Conservation (phyloP, 164 flowering plant genomes). For the Chimonanthus salicifolius region DNA sequence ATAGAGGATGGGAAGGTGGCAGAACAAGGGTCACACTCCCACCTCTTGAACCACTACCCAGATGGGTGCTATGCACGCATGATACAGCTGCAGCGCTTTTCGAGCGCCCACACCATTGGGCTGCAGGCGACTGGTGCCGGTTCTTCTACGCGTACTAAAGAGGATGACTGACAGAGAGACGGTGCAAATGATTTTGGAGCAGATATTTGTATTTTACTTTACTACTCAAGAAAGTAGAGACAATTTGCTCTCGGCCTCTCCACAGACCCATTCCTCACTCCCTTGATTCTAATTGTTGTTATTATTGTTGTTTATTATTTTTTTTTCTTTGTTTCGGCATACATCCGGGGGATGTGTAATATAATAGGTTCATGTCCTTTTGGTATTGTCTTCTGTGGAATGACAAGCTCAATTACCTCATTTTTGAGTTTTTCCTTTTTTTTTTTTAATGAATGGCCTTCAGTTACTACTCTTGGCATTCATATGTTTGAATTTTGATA, state of each 20-base stretch:
- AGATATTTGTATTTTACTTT: too few relatives aligned
- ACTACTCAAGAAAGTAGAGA: too few relatives aligned
- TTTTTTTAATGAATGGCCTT: too few relatives aligned
- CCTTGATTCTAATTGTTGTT: neutral
- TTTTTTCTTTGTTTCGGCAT: neutral
- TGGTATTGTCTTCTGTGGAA: neutral
- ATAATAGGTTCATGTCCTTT: neutral
- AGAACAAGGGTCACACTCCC: constrained; percentile 91
- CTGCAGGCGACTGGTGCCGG: constrained; percentile 35
- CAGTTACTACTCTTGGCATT: too few relatives aligned
- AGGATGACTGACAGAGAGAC: constrained; percentile 19
- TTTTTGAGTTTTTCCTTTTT: neutral
- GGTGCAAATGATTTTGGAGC: too few relatives aligned
- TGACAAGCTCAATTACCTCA: neutral
- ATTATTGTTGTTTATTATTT: neutral
- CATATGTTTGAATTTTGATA: too few relatives aligned
- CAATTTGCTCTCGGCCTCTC: too few relatives aligned
- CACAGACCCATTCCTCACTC: too few relatives aligned
- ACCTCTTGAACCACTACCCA: constrained; percentile 68
- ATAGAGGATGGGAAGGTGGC: constrained; percentile 94
- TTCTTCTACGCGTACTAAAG: constrained; percentile 34
- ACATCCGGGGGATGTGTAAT: neutral
- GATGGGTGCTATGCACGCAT: constrained; percentile 88
- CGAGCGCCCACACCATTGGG: constrained; percentile 21
- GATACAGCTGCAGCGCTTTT: constrained; percentile 86